A percentile compares a stretch with the other conserved stretches of the same genome.
Conservation (phyloP, 2,329 filamentous ascomycete genomes). For the Colletotrichum nymphaeae region DNA sequence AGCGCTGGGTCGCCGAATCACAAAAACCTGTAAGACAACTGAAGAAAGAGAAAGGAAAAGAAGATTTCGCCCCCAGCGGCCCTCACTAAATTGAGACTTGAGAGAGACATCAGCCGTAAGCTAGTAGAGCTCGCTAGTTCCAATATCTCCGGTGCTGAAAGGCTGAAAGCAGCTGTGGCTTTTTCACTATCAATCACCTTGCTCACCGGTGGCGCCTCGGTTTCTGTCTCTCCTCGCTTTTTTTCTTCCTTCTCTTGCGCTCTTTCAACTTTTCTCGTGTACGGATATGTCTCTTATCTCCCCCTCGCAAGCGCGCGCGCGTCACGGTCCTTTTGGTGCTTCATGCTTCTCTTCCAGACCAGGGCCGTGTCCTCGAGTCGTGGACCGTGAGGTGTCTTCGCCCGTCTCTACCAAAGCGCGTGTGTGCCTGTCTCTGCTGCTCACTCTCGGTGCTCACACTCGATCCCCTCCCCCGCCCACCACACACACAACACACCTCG, state of each 20-base stretch:
- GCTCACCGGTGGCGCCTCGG: not conserved
- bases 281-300: not conserved
- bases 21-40: not conserved
- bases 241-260: too few species aligned
- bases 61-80: not conserved
- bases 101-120: not conserved
- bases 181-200: not conserved
- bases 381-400: not conserved
- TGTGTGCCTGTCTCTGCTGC: not conserved
- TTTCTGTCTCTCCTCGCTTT: not conserved
- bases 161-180: constrained; percentile 16
- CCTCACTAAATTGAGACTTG: not conserved
- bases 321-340: not conserved
- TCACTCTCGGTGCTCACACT: not conserved
- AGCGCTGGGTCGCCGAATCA: constrained; percentile 1
- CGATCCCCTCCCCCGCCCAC: not conserved
- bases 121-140: not conserved
- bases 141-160: not conserved
- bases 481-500: not conserved
- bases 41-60: not conserved
- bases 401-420: too few species aligned
- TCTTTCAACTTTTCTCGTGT: not conserved
- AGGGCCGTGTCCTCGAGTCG: not conserved
- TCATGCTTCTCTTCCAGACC: not conserved
- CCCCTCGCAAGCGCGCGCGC: too few species aligned